Conservation (phyloP, 1,284 basidiomycete genomes). For the Porogramme epimiltina region DNA sequence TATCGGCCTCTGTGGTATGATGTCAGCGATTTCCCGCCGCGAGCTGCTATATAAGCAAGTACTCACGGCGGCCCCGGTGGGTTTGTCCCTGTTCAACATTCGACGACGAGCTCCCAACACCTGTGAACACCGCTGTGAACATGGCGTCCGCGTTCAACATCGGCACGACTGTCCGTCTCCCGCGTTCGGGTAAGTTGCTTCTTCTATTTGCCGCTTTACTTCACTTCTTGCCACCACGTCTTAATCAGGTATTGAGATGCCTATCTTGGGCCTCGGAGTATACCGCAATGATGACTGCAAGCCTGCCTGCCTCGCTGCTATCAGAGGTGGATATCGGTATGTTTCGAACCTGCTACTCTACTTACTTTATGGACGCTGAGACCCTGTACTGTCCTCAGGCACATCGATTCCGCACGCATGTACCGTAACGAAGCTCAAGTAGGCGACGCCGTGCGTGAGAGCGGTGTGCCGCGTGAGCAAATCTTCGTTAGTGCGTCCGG, state of each 20-base stretch:
- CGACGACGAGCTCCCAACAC: no score
- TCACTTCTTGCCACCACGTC: no score
- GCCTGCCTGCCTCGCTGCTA: slow-evolving; percentile 64
- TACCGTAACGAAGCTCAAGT: slow-evolving; percentile 77
- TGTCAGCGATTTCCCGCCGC: no score
- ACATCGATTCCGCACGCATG: slow-evolving; percentile 71
- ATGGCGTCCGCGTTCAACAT: slow-evolving; percentile 2
- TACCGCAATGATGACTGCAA: slow-evolving; percentile 69
- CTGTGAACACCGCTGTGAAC: no score
- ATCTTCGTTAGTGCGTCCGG: slow-evolving; percentile 67
- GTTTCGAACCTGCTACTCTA: slow-evolving; percentile 8
- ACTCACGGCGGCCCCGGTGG: no score
- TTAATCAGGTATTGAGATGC: slow-evolving; percentile 57
- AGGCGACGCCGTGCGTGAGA: slow-evolving; percentile 57
- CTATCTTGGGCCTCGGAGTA: slow-evolving; percentile 82
- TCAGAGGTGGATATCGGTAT: slow-evolving; percentile 77
- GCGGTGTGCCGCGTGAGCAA: slow-evolving; percentile 52
- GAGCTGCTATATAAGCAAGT: no score
- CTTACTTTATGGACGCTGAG: neutral
- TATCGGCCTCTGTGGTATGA: no score
- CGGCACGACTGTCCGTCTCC: slow-evolving; percentile 12
- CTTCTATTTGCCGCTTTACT: no score
- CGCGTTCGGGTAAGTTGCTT: slow-evolving; percentile 6
- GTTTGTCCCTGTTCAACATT: no score
- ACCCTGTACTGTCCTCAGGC: slow-evolving; percentile 47